These are phyloP conservation scores for Starmerella potacharoeniae DNA, from an alignment of 805 yeast species.

Conservation along the genomic window DNA sequence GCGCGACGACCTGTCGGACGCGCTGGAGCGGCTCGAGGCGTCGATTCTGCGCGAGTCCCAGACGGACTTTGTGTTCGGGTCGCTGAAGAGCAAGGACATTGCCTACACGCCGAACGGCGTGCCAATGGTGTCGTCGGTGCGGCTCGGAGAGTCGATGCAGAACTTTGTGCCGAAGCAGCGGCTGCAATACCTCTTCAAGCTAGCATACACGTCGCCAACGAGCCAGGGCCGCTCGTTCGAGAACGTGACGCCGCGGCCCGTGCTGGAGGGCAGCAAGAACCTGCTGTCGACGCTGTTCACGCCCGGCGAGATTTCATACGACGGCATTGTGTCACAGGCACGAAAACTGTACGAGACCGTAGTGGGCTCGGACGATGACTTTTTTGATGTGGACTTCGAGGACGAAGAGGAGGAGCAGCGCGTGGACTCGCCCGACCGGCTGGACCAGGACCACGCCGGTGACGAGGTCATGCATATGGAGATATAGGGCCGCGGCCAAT, in stretches of 20 bases:
- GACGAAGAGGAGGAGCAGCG: conserved; percentile 66
- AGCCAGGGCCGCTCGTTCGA: conserved; percentile 16
- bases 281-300: conserved; percentile 46
- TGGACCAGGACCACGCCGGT: conserved; percentile 30
- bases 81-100: conserved; percentile 46
- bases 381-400: conserved; percentile 91
- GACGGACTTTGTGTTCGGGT: conserved; percentile 44
- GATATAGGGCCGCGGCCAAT: conserved; percentile 9
- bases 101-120: conserved; percentile 46
- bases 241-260: conserved; percentile 14
- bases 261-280: conserved; percentile 25
- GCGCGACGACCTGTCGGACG: conserved; percentile 59
- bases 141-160: conserved; percentile 73
- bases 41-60: conserved; percentile 71
- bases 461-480: conserved; percentile 27
- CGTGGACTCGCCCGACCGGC: conserved; percentile 22
- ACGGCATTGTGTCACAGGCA: conserved; percentile 78
- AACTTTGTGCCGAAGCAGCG: conserved; percentile 75
- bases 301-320: conserved; percentile 77
- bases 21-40: conserved; percentile 66
- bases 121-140: conserved; percentile 65
- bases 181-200: conserved; percentile 47
- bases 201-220: conserved; percentile 45
- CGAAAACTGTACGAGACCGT: conserved; percentile 60
- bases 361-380: conserved; percentile 91